Evolutionary conservation across 140 eudicot species (phyloP), one percentile per base, ranked within the genome.

Genomic region (Oenanthe javanica): DNA sequence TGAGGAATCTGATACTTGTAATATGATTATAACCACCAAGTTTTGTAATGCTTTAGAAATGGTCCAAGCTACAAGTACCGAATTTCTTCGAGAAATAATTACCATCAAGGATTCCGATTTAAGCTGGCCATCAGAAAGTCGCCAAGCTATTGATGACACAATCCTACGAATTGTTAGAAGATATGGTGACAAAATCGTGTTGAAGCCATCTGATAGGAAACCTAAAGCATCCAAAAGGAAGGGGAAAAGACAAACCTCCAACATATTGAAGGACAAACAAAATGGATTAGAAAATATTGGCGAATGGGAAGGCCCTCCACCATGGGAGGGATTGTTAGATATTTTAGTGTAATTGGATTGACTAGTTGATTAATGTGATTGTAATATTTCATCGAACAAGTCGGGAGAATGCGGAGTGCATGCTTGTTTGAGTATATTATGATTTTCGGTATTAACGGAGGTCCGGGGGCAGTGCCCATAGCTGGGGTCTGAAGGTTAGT

Each of bases 271-370:
- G 31, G 54, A 64, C 73, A 89, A 84, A 83, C 84, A 61, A 81
- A 82, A 75, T 79, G 78, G 47, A 76, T 52, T 57, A 51, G 90
- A 87, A 84, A 69, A 79, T 82, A 49, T 25, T 71, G 96, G 88
- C 78, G 86, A 87, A 66, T 95, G 97, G 97, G 96, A 89, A 81
- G 97, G 97, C 78, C 93, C 96, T 27, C 87, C 97, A 84, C 99
- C 96, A 23, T 95, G 97, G 99, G 97, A 31, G 36, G 36, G 36
- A 31, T 31, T 31, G 36, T 31, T 31, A 31, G 36, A 31, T 31
- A 31, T 31, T 31, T 31, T 31, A 31, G 36, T 31, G 36, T 31
- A 31, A 31, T 31, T 31, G 36, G 36, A 31, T 31, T 31, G 36
- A 31, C 36, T 31, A 31, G 36, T 31, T 31, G 36, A 31, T 31